Evolutionary conservation across 148 eudicot genomes (phyloP), one percentile per base, ranked within the genome.

Genomic region (Rhododendron simsii): DNA sequence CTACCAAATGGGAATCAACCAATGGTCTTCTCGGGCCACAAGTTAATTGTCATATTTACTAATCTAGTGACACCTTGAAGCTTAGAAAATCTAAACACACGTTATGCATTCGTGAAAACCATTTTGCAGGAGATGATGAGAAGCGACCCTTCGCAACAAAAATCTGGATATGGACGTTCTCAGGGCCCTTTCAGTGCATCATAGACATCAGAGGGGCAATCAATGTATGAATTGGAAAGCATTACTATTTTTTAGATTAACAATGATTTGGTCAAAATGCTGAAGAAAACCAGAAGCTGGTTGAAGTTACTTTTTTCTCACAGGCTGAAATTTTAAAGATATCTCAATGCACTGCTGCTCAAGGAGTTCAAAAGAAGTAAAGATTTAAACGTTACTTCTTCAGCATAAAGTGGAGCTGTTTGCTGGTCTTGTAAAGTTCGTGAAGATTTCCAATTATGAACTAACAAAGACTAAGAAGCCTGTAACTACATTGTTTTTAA

Each of bases 121-220:
- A n/a, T 83, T 63, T 83, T 65, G 78, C 55, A 83, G 85, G 84
- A 82, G 30, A 82, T 39, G 28, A 59, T 83, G 79, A 75, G 45
- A 41, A 83, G 84, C 9, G 57, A 83, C 53, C 77, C 77, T 2
- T 28, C 26, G 10, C 84, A 44, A n/a, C 55, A 14, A 71, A 71
- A 63, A 37, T 83, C 65, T 44, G 84, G 84, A 26, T 83, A 23
- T n/a, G 55, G 23, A 65, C 67, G 84, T 44, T 65, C 76, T 44
- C 76, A 26, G 35, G 28, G 76, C 76, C 67, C 30, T 65, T 65
- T 61, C 37, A 57, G 73, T 39, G n/a, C 84, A 61, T 61, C 84
- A 10, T 57, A 35, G 15, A 35, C 26, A 5, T 35, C 74, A 59
- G 45, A 83, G 7, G 67, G 77, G 35, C 15, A 57, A 83, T 67